phyloP scores from a whole-genome alignment of 345 rosid species.

The Salix caprea region DNA sequence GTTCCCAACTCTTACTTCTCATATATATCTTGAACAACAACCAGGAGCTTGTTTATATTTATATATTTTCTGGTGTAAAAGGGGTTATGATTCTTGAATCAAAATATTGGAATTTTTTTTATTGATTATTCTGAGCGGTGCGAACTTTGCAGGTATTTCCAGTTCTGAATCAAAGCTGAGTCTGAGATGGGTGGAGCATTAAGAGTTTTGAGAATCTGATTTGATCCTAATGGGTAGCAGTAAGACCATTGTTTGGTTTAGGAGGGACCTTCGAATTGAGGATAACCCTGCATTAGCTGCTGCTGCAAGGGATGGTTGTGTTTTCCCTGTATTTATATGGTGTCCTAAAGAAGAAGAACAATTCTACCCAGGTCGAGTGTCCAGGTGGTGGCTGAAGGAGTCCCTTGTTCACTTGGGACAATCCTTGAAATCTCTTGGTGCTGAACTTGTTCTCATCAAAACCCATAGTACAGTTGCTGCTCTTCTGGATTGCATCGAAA shows the following conservation, averaged over 20 bases:
- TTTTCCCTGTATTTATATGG: conserved; percentile 84
- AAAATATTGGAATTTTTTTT: not conserved
- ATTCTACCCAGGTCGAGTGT: conserved; percentile 86
- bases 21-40: not conserved
- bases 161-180: conserved; percentile 3
- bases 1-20: not conserved
- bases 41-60: conserved; percentile 4
- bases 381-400: conserved; percentile 98
- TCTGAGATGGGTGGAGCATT: not conserved
- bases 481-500: conserved; percentile 60
- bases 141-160: conserved; percentile 1
- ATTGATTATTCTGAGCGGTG: not conserved
- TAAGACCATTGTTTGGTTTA: conserved; percentile 87
- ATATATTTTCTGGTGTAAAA: not conserved
- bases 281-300: conserved; percentile 97
- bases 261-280: conserved; percentile 92
- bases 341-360: conserved; percentile 90
- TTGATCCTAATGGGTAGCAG: conserved; percentile 34
- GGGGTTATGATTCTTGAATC: conserved; percentile 1
- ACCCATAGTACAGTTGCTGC: conserved; percentile 59
- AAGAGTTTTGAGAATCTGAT: not conserved
- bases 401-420: conserved; percentile 61
- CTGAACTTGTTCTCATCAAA: conserved; percentile 62
- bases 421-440: conserved; percentile 73
- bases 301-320: conserved; percentile 71